Evolutionary conservation across 2,329 filamentous ascomycete genomes (phyloP).

Genomic region (Ploettnerulaceae sp.): DNA sequence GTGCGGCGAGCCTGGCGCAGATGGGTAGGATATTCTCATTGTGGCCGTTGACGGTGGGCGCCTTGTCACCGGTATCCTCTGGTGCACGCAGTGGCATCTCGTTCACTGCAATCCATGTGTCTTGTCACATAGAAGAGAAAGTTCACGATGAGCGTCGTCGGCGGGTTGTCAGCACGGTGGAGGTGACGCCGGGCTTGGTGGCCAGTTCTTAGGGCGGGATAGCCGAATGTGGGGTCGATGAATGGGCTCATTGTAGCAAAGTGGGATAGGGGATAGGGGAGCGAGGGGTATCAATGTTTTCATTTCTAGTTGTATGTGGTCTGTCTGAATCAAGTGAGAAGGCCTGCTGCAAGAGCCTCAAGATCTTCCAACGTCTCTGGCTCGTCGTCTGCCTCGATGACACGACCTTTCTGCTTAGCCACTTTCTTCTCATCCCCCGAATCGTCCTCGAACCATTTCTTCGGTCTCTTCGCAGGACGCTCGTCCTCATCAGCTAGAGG

Average conservation of each 20-base stretch:
- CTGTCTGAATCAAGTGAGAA: constrained; percentile 47
- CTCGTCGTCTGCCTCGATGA: constrained; percentile 59
- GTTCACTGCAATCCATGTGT: constrained; percentile 26
- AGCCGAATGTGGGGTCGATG: constrained; percentile 16
- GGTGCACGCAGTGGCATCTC: constrained; percentile 28
- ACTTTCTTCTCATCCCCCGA: constrained; percentile 43
- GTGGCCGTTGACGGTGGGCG: constrained; percentile 18
- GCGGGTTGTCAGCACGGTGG: constrained; percentile 7
- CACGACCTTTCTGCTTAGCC: constrained; percentile 46
- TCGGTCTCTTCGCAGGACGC: constrained; percentile 57
- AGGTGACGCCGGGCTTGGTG: constrained; percentile 5
- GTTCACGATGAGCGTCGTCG: constrained; percentile 1
- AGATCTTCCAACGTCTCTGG: constrained; percentile 76
- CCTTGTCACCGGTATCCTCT: constrained; percentile 24
- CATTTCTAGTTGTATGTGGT: constrained; percentile 5
- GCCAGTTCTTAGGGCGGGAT: constrained; percentile 10
- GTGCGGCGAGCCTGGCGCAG: constrained; percentile 25
- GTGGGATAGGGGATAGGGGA: neutral
- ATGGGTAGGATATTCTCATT: constrained; percentile 24
- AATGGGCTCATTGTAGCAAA: neutral
- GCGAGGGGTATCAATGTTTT: constrained; percentile 21
- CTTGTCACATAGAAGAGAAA: constrained; percentile 6
- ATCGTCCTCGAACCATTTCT: constrained; percentile 76
- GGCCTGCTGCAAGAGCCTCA: constrained; percentile 68
- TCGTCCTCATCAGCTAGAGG: constrained; percentile 52